Percentiles rank a stretch among this genome's conserved stretches.
Conservation (phyloP, 129 eudicot genomes). For the Chrysanthemum lavandulifolium region DNA sequence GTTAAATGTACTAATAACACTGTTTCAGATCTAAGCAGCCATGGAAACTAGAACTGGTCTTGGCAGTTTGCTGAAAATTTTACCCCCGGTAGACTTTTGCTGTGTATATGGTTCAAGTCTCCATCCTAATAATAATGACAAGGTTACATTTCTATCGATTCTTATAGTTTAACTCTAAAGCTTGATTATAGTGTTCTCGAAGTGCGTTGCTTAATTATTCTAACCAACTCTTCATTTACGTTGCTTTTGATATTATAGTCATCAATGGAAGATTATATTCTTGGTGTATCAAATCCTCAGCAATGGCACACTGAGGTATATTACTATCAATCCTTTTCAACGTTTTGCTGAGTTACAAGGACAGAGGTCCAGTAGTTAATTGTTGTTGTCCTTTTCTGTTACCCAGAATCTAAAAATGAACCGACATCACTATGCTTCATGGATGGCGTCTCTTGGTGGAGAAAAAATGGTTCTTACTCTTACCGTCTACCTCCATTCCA, state of each 20-base stretch:
- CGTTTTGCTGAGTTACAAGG: constrained; percentile 6
- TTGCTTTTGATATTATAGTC: constrained; percentile 39
- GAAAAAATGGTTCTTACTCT: constrained; percentile 69
- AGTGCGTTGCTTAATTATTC: neutral
- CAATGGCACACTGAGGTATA: constrained; percentile 83
- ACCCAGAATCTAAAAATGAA: constrained; percentile 76
- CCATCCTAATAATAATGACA: constrained; percentile 76
- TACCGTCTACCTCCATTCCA: neutral
- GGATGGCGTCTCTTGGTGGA: constrained; percentile 80
- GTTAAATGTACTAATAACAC: constrained; percentile 1
- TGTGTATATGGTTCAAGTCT: constrained; percentile 81
- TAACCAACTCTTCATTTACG: constrained; percentile 4
- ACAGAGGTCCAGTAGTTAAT: constrained; percentile 19
- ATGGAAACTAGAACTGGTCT: constrained; percentile 36
- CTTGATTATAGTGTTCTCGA: neutral
- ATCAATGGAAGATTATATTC: constrained; percentile 86
- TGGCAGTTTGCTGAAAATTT: constrained; percentile 53
- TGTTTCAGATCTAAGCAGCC: constrained; percentile 20
- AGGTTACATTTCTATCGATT: constrained; percentile 40
- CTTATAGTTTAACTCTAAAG: neutral
- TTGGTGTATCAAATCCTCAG: constrained; percentile 84
- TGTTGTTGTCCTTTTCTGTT: neutral
- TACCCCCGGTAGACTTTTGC: constrained; percentile 89
- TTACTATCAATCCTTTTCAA: neutral
- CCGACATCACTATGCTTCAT: constrained; percentile 78